Evolutionary conservation across 2,329 filamentous ascomycete genomes (phyloP), one percentile per base, ranked within the genome.

Genomic region (Dothideomycetidae sp.): DNA sequence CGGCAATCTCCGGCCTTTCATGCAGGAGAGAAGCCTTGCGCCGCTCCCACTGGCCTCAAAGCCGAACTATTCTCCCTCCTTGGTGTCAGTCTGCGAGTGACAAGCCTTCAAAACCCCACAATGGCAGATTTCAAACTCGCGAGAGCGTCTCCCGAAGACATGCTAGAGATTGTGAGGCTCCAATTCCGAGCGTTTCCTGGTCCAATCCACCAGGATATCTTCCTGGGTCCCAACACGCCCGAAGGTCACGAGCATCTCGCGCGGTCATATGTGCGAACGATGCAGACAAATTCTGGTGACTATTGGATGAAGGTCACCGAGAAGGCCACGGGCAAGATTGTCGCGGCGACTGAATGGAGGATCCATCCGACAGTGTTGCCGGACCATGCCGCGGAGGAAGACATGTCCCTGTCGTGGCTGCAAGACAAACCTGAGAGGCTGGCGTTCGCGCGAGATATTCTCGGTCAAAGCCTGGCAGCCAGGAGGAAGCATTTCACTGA

Each of bases 281-380:
- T 49, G 40, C 21, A 18, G 2, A 12, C 32, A 3, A 46, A 55
- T 26, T 40, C 50, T 1, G 23, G 44, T 10, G 47, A 52, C 9
- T 37, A 49, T 34, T 57, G 54, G 54, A 42, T 54, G 10, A 51
- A 51, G 12, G 46, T 55, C 4, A 37, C 40, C 2, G 53, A 55
- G 13, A 44, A 31, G 3, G 31, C 33, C 1, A 53, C 41, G 2
- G 50, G 48, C 11, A 46, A 47, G 18, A 46, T 54, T 12, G 48
- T 53, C 21, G 51, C 51, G 9, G 51, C 46, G 0, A 50, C 48
- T n/a, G 50, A 52, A 41, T 57, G 50, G 49, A 51, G 49, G 18
- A 42, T 54, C 3, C 51, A 50, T 19, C 39, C 44, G 26, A 36
- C 37, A 2, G 43, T 32, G 29, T 38, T 40, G 7, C 42, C 46